A percentile compares a stretch with the other conserved stretches of the same genome.
phyloP scores from a whole-genome alignment of 257 asterid genomes.

The Coffea eugenioides region DNA sequence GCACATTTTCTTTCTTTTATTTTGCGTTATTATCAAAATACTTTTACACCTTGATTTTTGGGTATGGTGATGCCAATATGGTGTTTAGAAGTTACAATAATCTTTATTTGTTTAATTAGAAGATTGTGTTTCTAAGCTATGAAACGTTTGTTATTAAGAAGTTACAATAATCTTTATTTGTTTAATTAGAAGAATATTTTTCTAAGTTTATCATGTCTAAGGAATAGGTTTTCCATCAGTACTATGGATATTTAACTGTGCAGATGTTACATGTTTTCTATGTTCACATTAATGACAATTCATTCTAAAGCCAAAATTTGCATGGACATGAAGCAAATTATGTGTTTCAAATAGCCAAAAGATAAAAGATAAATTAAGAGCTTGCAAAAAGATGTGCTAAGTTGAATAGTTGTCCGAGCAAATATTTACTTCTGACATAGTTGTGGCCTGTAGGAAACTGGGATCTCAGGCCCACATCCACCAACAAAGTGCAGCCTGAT shows the following conservation, averaged over 20 bases:
- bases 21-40: neutral
- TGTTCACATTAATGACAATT: neutral
- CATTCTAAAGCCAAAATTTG: neutral
- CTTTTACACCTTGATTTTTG: neutral
- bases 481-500: neutral
- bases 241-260: neutral
- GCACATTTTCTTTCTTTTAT: neutral
- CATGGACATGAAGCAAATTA: too few relatives aligned
- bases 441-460: neutral
- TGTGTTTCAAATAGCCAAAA: neutral
- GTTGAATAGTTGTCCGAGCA: neutral
- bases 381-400: neutral
- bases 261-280: too few relatives aligned
- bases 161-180: too few relatives aligned
- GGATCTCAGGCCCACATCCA: neutral
- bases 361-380: neutral
- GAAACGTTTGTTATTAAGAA: too few relatives aligned
- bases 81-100: neutral
- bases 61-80: neutral
- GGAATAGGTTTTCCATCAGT: neutral
- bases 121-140: too few relatives aligned
- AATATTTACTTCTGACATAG: neutral
- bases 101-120: neutral
- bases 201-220: neutral
- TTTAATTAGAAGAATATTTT: too few relatives aligned